Evolutionary conservation across 805 yeast genomes (phyloP).

Genomic region (Candida fluviatilis): DNA sequence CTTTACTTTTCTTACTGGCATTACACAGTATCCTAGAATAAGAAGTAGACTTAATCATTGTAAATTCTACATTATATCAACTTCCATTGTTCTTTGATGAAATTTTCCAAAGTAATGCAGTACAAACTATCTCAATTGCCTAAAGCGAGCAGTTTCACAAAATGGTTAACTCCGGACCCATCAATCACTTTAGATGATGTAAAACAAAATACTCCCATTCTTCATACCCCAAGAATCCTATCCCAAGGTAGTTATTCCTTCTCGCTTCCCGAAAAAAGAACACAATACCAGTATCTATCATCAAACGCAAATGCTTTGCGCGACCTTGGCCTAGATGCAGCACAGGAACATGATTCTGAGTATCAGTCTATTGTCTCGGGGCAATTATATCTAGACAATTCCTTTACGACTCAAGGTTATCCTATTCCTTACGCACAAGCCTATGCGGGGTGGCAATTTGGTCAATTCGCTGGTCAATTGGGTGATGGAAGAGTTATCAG

Average conservation of each 20-base stretch:
- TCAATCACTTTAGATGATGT: slow-evolving; percentile 26
- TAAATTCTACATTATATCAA: no score
- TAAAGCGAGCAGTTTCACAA: slow-evolving; percentile 26
- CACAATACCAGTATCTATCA: slow-evolving; percentile 49
- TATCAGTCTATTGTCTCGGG: slow-evolving; percentile 64
- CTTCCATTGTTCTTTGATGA: no score
- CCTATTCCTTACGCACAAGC: slow-evolving; percentile 84
- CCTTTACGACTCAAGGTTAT: slow-evolving; percentile 14
- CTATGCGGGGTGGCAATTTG: slow-evolving; percentile 96
- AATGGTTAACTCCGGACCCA: slow-evolving; percentile 25
- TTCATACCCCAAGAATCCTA: slow-evolving; percentile 34
- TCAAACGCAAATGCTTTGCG: slow-evolving; percentile 56
- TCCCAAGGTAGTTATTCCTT: slow-evolving; percentile 68
- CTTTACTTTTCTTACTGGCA: no score
- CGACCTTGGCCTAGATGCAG: slow-evolving; percentile 52
- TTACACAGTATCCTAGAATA: no score
- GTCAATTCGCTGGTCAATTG: slow-evolving; percentile 92
- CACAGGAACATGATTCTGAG: slow-evolving; percentile 37
- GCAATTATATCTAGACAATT: slow-evolving; percentile 33
- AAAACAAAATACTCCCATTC: slow-evolving; percentile 24
- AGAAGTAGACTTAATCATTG: no score
- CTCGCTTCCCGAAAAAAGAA: slow-evolving; percentile 61
- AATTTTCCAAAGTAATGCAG: no score
- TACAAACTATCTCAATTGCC: slow-evolving; percentile 25
- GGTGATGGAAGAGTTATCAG: slow-evolving; percentile 94